Conservation (phyloP, 495 filamentous ascomycete genomes). For the Schizothecium vesticola region DNA sequence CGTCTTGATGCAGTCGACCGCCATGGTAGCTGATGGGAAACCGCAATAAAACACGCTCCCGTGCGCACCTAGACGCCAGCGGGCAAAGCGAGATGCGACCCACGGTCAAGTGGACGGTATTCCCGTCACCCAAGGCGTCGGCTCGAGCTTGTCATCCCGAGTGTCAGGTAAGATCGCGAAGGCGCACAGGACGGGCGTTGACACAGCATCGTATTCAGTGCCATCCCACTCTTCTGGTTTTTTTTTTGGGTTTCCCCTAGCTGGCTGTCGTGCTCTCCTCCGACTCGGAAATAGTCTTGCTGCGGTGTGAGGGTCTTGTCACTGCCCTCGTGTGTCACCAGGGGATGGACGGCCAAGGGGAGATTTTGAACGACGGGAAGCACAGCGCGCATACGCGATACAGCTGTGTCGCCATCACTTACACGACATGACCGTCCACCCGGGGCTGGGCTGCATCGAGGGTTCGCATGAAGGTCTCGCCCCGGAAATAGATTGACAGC, state of each 20-base stretch:
- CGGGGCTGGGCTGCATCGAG: background rate
- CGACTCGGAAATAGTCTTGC: slow-evolving; percentile 22
- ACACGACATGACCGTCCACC: background rate
- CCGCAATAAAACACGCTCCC: background rate
- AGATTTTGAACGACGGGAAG: slow-evolving; percentile 1
- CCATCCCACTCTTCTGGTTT: slow-evolving; percentile 9
- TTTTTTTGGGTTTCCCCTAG: background rate
- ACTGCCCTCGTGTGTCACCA: slow-evolving; percentile 4
- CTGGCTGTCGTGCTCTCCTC: slow-evolving; percentile 10
- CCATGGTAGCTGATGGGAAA: background rate
- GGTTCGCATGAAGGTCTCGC: background rate
- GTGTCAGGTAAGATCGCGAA: background rate
- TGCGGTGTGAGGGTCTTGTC: slow-evolving; percentile 18
- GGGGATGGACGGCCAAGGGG: background rate
- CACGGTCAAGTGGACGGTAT: background rate
- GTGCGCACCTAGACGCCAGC: background rate
- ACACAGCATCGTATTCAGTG: slow-evolving; percentile 15
- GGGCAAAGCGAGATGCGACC: background rate
- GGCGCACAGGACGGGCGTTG: background rate
- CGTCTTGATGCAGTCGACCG: background rate
- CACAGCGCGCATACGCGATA: slow-evolving; percentile 6
- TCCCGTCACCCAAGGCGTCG: background rate
- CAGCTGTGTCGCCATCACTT: background rate
- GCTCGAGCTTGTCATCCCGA: background rate
- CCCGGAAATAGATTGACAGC: background rate